A percentile compares a stretch with the other conserved stretches of the same genome.
Evolutionary conservation across 805 yeast genomes (phyloP).

Genomic region (Ogataea saltuana): DNA sequence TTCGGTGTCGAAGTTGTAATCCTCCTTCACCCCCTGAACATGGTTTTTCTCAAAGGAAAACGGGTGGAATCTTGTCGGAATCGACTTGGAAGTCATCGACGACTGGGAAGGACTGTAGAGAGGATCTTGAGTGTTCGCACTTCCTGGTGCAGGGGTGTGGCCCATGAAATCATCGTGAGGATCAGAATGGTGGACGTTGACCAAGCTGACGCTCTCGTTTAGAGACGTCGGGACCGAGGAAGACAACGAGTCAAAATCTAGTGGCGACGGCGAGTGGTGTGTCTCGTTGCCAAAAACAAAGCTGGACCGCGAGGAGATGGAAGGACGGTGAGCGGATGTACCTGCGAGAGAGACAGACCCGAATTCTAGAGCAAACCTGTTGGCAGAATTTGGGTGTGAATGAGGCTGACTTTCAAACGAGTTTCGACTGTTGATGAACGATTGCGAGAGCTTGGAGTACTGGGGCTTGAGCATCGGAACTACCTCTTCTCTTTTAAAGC

Average conservation of each 20-base stretch:
- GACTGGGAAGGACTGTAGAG: conserved; percentile 29
- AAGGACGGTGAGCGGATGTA: conserved; percentile 7
- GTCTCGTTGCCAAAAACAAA: conserved; percentile 13
- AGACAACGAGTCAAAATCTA: conserved; percentile 25
- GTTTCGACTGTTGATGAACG: conserved; percentile 19
- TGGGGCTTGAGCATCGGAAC: conserved; percentile 28
- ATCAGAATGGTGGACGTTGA: conserved; percentile 18
- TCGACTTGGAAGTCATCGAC: conserved; percentile 19
- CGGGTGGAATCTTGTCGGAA: conserved; percentile 19
- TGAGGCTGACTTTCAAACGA: conserved; percentile 1
- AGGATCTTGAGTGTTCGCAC: conserved; percentile 8
- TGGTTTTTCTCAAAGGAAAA: conserved; percentile 17
- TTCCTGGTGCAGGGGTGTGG: neutral
- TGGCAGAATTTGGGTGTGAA: neutral
- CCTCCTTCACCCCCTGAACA: conserved; percentile 14
- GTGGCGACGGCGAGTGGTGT: conserved; percentile 22
- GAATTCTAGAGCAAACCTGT: conserved; percentile 21
- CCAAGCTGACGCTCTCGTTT: conserved; percentile 26
- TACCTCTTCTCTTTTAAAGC: conserved; percentile 28
- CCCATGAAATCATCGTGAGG: conserved; percentile 9
- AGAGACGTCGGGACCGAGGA: conserved; percentile 26
- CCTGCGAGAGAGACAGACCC: conserved; percentile 19
- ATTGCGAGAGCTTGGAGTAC: conserved; percentile 32
- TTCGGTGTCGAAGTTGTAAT: conserved; percentile 29
- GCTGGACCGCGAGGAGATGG: conserved; percentile 17